These are phyloP conservation scores for Beauveria pseudobassiana DNA, from an alignment of 2,329 filamentous ascomycete species.

Conservation along the genomic window DNA sequence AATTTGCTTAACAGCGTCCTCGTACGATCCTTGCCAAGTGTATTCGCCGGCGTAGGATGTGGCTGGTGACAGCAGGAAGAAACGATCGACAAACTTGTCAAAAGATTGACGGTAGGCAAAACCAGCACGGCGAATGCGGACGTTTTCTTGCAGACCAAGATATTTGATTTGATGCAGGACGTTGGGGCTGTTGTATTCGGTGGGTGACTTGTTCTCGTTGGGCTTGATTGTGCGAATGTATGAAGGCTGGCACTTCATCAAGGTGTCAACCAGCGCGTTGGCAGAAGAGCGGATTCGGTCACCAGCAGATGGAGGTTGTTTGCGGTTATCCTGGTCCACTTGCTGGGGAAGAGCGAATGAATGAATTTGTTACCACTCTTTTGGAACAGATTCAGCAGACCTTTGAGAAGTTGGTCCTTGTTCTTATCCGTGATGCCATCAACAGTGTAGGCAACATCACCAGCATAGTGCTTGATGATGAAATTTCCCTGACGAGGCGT, in stretches of 20 bases:
- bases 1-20: constrained; percentile 84
- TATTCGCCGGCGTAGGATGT: constrained; percentile 96
- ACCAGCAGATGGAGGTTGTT: constrained; percentile 86
- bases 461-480: constrained; percentile 97
- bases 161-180: constrained; percentile 99
- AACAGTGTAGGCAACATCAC: constrained; percentile 89
- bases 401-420: constrained; percentile 94
- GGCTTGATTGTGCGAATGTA: constrained; percentile 99
- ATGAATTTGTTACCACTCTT: constrained; percentile 80
- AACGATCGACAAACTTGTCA: constrained; percentile 96
- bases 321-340: constrained; percentile 92
- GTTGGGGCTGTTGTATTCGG: constrained; percentile 85
- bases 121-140: constrained; percentile 89
- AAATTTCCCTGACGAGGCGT: constrained; percentile 90
- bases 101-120: constrained; percentile 97
- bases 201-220: constrained; percentile 95
- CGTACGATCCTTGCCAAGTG: constrained; percentile 84
- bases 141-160: constrained; percentile 97
- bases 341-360: constrained; percentile 81
- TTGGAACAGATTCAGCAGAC: constrained; percentile 78
- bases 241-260: constrained; percentile 96
- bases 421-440: constrained; percentile 99
- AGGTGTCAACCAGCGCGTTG: constrained; percentile 85
- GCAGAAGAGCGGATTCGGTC: constrained; percentile 94
- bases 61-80: constrained; percentile 89